Conservation (phyloP, 805 yeast species). For the Nakazawaea anatomiae region DNA sequence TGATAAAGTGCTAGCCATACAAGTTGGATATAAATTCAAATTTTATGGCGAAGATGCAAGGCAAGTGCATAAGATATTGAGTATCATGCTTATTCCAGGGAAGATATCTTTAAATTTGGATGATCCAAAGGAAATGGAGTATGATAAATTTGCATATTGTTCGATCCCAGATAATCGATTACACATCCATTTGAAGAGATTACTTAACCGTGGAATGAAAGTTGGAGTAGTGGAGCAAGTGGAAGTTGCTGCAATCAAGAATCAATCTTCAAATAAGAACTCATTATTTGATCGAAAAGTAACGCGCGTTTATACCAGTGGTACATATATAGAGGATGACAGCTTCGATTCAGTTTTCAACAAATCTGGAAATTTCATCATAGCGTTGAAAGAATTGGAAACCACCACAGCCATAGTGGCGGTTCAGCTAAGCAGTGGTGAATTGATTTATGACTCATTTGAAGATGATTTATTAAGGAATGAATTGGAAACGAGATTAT, state of each 20-base stretch:
- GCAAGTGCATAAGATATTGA: conserved; percentile 56
- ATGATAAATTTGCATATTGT: conserved; percentile 69
- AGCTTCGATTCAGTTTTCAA: conserved; percentile 17
- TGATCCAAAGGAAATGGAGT: conserved; percentile 41
- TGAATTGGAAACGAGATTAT: conserved; percentile 67
- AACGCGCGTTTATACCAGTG: conserved; percentile 70
- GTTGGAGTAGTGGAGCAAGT: conserved; percentile 84
- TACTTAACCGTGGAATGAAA: conserved; percentile 66
- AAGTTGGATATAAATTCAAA: conserved; percentile 90
- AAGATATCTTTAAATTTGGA: conserved; percentile 46
- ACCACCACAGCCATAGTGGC: conserved; percentile 45
- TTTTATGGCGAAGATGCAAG: conserved; percentile 83
- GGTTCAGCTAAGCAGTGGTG: conserved; percentile 70
- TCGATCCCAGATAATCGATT: conserved; percentile 78
- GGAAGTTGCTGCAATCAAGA: conserved; percentile 74
- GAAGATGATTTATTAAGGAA: conserved; percentile 49
- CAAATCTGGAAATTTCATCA: conserved; percentile 36
- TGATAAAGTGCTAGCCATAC: conserved; percentile 73
- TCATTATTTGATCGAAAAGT: conserved; percentile 63
- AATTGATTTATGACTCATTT: conserved; percentile 66
- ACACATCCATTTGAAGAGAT: conserved; percentile 67
- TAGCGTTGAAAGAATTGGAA: conserved; percentile 33
- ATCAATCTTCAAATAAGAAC: conserved; percentile 41
- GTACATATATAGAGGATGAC: conserved; percentile 72
- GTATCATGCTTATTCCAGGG: conserved; percentile 72